Evolutionary conservation across 768 basidiomycete genomes (phyloP).

Genomic region (Leccinum imitatum): DNA sequence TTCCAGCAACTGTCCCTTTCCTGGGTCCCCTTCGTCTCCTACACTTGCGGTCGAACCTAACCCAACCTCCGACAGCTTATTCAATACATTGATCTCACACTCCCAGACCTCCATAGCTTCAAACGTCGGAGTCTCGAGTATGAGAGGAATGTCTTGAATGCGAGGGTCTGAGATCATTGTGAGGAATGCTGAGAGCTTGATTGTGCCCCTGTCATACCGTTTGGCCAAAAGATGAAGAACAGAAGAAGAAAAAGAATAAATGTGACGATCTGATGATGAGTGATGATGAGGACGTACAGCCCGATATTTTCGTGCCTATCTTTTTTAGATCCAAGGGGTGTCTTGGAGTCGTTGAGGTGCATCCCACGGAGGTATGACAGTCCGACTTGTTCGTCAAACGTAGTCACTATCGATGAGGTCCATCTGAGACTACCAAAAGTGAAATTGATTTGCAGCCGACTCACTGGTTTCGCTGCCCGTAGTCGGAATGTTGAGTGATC

Average conservation of each 20-base stretch:
- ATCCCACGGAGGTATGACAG: conserved; percentile 74
- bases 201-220: conserved; percentile 51
- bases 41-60: not conserved
- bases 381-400: conserved; percentile 71
- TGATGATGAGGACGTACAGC: conserved; percentile 51
- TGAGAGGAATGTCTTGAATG: conserved; percentile 67
- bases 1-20: conserved; percentile 2
- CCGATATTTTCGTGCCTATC: conserved; percentile 89
- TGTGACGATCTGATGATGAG: not conserved
- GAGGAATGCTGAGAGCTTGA: conserved; percentile 62
- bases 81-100: conserved; percentile 66
- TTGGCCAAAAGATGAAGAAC: not conserved
- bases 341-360: conserved; percentile 86
- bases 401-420: conserved; percentile 42
- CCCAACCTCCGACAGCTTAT: conserved; percentile 36
- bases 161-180: conserved; percentile 69
- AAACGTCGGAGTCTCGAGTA: conserved; percentile 79
- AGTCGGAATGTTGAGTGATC: not conserved
- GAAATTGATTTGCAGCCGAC: not conserved
- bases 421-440: not conserved
- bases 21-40: not conserved
- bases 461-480: conserved; percentile 26
- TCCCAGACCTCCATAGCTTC: conserved; percentile 69
- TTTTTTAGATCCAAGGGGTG: conserved; percentile 56
- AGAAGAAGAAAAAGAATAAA: not conserved